Percentiles rank a stretch among this genome's conserved stretches.
Conservation (phyloP, 352 stramenopile genomes). For the Phytophthora sansomeana region DNA sequence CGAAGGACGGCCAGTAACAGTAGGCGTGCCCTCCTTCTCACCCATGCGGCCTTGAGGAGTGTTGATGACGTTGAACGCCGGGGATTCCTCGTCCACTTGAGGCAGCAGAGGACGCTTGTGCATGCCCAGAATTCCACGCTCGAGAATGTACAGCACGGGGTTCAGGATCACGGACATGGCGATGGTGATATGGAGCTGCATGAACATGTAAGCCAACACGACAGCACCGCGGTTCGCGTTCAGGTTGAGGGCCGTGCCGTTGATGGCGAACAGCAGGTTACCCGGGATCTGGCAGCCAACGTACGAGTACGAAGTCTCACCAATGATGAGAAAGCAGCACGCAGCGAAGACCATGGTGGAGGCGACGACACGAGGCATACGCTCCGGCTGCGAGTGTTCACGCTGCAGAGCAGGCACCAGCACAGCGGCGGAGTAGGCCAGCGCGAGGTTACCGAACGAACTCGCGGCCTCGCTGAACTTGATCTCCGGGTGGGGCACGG, state of each 20-base stretch:
- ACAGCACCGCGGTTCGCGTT: constrained; percentile 43
- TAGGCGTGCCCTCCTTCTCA: constrained; percentile 23
- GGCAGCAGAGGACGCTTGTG: constrained; percentile 43
- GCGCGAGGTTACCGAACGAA: constrained; percentile 57
- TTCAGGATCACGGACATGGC: constrained; percentile 56
- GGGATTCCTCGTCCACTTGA: constrained; percentile 30
- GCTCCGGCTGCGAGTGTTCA: constrained; percentile 55
- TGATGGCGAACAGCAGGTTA: constrained; percentile 61
- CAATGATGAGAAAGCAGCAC: constrained; percentile 53
- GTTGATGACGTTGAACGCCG: constrained; percentile 16
- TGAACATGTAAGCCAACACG: constrained; percentile 54
- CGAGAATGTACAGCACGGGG: constrained; percentile 51
- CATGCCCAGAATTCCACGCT: constrained; percentile 52
- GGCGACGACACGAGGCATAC: constrained; percentile 54
- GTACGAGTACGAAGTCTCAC: constrained; percentile 42
- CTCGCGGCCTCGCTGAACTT: constrained; percentile 49
- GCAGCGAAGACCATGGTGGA: constrained; percentile 52
- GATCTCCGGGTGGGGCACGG: constrained; percentile 40
- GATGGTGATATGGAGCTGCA: constrained; percentile 63
- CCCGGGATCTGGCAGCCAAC: constrained; percentile 60
- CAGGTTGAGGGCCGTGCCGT: constrained; percentile 44
- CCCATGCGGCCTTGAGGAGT: constrained; percentile 24
- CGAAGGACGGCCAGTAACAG: constrained; percentile 19
- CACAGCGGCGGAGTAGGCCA: constrained; percentile 56
- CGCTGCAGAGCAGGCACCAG: constrained; percentile 56